phyloP scores from a whole-genome alignment of 2,329 filamentous ascomycete species.

The Trichoderma guizhouense region DNA sequence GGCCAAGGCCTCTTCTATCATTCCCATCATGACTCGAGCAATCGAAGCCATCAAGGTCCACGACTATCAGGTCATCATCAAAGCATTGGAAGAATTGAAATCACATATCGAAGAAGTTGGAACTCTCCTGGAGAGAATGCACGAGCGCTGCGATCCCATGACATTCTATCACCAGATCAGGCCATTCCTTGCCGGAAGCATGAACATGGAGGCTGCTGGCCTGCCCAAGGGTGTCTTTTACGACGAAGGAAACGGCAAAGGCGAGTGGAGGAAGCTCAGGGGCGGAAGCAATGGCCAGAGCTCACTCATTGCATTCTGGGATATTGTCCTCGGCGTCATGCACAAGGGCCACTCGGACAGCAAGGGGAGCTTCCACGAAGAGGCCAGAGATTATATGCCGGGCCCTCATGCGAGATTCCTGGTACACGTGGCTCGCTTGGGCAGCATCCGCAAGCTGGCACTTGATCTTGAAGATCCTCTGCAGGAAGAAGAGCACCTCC shows the following conservation, averaged over 20 bases:
- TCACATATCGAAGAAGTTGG: constrained; percentile 66
- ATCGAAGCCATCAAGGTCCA: constrained; percentile 63
- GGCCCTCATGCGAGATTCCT: constrained; percentile 78
- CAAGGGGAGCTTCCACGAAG: constrained; percentile 46
- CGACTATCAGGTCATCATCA: constrained; percentile 58
- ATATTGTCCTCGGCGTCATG: constrained; percentile 79
- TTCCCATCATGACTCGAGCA: constrained; percentile 74
- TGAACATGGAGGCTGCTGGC: constrained; percentile 84
- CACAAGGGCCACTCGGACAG: constrained; percentile 49
- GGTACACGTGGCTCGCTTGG: constrained; percentile 62
- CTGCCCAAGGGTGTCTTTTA: constrained; percentile 82
- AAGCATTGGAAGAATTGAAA: constrained; percentile 62
- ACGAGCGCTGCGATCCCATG: constrained; percentile 81
- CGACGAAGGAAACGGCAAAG: constrained; percentile 65
- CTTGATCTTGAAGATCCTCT: constrained; percentile 46
- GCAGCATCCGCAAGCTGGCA: constrained; percentile 72
- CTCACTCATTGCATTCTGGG: constrained; percentile 89
- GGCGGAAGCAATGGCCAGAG: constrained; percentile 93
- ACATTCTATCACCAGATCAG: constrained; percentile 88
- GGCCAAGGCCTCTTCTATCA: constrained; percentile 68
- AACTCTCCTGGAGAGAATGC: constrained; percentile 72
- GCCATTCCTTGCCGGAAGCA: constrained; percentile 85
- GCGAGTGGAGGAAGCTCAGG: constrained; percentile 72
- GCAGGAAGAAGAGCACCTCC: constrained; percentile 47
- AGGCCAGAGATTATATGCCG: constrained; percentile 90